These are phyloP conservation scores for Hebeloma cylindrosporum DNA, from an alignment of 768 basidiomycete genomes.

Conservation along the genomic window DNA sequence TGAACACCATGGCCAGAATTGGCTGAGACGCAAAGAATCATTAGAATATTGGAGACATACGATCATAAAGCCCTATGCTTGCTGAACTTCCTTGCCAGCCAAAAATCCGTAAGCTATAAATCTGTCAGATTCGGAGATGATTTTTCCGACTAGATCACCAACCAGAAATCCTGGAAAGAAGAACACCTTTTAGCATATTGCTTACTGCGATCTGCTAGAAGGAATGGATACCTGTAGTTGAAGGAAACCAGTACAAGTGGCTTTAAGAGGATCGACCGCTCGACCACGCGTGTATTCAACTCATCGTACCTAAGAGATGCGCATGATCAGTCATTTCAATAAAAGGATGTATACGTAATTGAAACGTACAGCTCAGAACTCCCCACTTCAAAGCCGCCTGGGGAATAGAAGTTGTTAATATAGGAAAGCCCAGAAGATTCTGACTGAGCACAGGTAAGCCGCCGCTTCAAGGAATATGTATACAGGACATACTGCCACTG, in stretches of 20 bases:
- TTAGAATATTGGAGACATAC: slow-evolving; percentile 21
- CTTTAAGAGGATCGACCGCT: not conserved
- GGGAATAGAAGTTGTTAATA: not conserved
- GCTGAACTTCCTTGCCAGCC: slow-evolving; percentile 6
- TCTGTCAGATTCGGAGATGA: too few relatives aligned
- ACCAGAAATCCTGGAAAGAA: slow-evolving; percentile 1
- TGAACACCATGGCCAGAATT: slow-evolving; percentile 27
- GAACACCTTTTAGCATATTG: not conserved
- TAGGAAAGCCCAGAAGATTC: not conserved
- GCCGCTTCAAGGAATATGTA: too few relatives aligned
- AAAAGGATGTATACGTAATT: not conserved
- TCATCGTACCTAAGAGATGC: not conserved
- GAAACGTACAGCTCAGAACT: slow-evolving; percentile 5
- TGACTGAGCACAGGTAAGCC: slow-evolving; percentile 7
- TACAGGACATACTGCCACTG: slow-evolving; percentile 41
- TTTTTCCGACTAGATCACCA: not conserved
- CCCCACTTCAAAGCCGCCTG: slow-evolving; percentile 14
- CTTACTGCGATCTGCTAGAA: too few relatives aligned
- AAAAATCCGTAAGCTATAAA: slow-evolving; percentile 13
- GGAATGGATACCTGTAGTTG: slow-evolving; percentile 5
- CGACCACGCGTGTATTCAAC: not conserved
- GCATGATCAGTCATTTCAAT: not conserved
- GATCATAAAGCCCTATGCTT: slow-evolving; percentile 52
- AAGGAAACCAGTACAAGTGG: not conserved
- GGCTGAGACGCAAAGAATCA: not conserved